phyloP scores from a whole-genome alignment of 495 filamentous ascomycete genomes.

The Symbiotaphrina buchneri region DNA sequence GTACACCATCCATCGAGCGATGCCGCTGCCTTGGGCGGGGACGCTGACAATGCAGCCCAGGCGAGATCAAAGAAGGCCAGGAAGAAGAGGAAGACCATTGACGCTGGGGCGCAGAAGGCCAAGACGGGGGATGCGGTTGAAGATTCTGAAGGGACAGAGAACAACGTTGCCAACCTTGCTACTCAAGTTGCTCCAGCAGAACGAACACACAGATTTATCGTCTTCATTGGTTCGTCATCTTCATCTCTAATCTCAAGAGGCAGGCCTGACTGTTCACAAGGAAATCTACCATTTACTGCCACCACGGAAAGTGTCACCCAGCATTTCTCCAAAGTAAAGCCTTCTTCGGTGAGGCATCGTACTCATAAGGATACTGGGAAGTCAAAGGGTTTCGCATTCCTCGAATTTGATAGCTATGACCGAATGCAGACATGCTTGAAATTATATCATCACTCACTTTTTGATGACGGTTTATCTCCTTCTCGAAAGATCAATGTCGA shows the following conservation, averaged over 20 bases:
- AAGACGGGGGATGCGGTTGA: constrained; percentile 10
- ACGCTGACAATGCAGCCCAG: not conserved
- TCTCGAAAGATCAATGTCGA: constrained; percentile 74
- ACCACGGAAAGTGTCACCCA: constrained; percentile 37
- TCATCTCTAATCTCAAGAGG: not conserved
- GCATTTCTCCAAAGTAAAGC: constrained; percentile 61
- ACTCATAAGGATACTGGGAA: constrained; percentile 45
- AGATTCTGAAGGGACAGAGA: constrained; percentile 5
- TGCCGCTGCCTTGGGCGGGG: too few species aligned
- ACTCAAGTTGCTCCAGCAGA: too few species aligned
- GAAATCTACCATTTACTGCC: constrained; percentile 75
- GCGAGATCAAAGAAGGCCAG: constrained; percentile 10
- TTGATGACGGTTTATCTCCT: constrained; percentile 40
- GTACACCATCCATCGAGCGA: too few species aligned
- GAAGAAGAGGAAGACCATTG: constrained; percentile 10
- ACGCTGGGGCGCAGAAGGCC: constrained; percentile 10
- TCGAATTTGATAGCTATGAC: constrained; percentile 79
- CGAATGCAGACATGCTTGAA: constrained; percentile 86
- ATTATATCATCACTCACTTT: constrained; percentile 67
- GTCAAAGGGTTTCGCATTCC: constrained; percentile 73
- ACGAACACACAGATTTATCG: constrained; percentile 40
- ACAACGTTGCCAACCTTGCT: constrained; percentile 6
- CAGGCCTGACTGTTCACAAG: constrained; percentile 13
- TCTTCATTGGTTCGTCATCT: constrained; percentile 46
- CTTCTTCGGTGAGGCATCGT: constrained; percentile 49